Evolutionary conservation across 2,329 filamentous ascomycete species (phyloP).

Genomic region (Ophiostoma himal-ulmi): DNA sequence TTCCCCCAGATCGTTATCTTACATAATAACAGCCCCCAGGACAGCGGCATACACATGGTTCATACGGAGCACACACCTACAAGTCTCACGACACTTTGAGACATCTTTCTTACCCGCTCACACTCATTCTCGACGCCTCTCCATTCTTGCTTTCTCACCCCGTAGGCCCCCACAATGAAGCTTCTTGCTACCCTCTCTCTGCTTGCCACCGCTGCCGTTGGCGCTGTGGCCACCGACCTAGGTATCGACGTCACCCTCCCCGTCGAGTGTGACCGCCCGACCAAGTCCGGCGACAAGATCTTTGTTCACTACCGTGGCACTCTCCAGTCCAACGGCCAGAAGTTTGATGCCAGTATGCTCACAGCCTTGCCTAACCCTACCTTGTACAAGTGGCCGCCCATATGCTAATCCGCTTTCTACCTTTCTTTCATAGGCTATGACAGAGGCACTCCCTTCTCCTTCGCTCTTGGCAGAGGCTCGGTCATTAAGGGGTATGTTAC

Average conservation of each 20-base stretch:
- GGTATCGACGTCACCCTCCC: slow-evolving; percentile 70
- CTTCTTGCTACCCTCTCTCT: slow-evolving; percentile 45
- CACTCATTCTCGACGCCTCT: neutral
- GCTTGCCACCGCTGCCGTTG: slow-evolving; percentile 46
- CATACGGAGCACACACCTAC: no score
- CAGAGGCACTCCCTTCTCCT: slow-evolving; percentile 67
- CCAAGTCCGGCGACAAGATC: slow-evolving; percentile 68
- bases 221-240: slow-evolving; percentile 53
- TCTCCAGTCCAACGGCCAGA: slow-evolving; percentile 61
- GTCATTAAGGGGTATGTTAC: slow-evolving; percentile 76
- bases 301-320: slow-evolving; percentile 86
- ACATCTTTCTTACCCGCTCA: neutral
- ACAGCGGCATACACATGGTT: neutral
- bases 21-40: neutral
- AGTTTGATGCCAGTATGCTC: slow-evolving; percentile 70
- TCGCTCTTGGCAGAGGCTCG: slow-evolving; percentile 70
- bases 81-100: slow-evolving; percentile 2
- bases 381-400: no score
- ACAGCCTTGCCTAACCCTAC: neutral
- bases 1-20: neutral
- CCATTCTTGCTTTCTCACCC: neutral
- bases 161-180: neutral
- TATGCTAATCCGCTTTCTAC: neutral
- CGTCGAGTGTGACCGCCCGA: slow-evolving; percentile 76
- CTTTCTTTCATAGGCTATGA: slow-evolving; percentile 44